Evolutionary conservation across 2,329 filamentous ascomycete genomes (phyloP), one percentile per base, ranked within the genome.

Genomic region (Botryotinia globosa): DNA sequence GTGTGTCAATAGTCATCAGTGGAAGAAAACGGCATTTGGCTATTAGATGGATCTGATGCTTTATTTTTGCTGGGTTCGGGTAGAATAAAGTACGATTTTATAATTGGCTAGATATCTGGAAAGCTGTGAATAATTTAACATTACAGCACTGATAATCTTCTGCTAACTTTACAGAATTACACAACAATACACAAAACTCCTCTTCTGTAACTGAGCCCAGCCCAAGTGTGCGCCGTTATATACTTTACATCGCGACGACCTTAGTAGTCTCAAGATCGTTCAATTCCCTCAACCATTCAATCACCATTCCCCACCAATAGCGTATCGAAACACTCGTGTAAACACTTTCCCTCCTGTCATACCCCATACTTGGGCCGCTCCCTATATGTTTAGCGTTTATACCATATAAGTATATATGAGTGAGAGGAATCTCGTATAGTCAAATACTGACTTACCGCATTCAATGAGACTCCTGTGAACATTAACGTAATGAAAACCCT

Each of bases 321-420:
- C 83, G 76, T 87, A 87, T 45, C 82, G 82, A 68, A 88, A 87
- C 34, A 84, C 79, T n/a, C 80, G 79, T 73, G 85, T 81, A 77
- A 85, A 86, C 16, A 87, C 73, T 73, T 79, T 84, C 0, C 86
- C 87, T 3, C 83, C 81, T 0, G 86, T 88, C 8, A 79, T 79
- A n/a, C n/a, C 25, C 48, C 48, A 54, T 54, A n/a, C 25, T 54
- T n/a, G 48, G 12, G 48, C 48, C 48, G 48, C 25, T 54, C 48
- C 48, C 48, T 54, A n/a, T 54, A 54, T 12, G 12, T n/a, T 65
- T 58, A 64, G 45, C 59, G 54, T 59, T 61, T 34, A 61, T 61
- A 29, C 45, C 48, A 45, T 54, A 65, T 39, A 58, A 62, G 54
- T 22, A 65, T 37, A 48, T 32, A 34, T n/a, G 48, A 54, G 14